Base-by-base conservation (phyloP, 2,329 filamentous ascomycete genomes). In the Fusarium drepaniforme region DNA sequence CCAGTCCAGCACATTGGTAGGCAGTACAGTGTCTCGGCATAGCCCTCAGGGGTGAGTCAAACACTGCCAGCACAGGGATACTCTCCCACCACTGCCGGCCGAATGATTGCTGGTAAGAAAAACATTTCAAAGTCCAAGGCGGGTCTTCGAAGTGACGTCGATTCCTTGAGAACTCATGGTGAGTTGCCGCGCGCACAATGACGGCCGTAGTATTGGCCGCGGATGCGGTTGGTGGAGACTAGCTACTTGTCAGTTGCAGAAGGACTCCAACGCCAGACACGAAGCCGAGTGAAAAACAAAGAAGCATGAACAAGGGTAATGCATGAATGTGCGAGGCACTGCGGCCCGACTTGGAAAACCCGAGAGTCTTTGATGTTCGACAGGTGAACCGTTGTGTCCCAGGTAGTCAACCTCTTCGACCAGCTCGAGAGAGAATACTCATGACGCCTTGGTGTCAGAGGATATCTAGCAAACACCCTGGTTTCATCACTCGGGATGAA, bases 181-280 rank as follows among this genome's bases (percentile, higher is more conserved):
- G 21, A 78, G 73, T 49, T 75, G 71, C 40, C 67, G 74, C 18
- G 69, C 72, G 61, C 74, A 21, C 58, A 74, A 28, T 72, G 70
- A 33, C 72, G 74, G 42, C 63, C 64, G 28, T 46, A 42, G 66
- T 72, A 77, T 30, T 57, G 57, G n/a, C 38, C 58, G 8, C n/a
- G 49, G 23, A 46, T 73, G 35, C 42, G 53, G 40, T 35, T 44
- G 15, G 56, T 44, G 23, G 60, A 56, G 40, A 46, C 40, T 56
- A 68, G 49, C 49, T 15, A 16, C 57, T 25, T 42, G 46, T n/a
- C 18, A 67, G 58, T 35, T 65, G 21, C 15, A 73, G 23, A 64
- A 56, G 30, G 35, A 60, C 51, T 70, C 67, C 56, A 72, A 72
- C 49, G 44, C n/a, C 35, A 67, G 59, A 44, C 11, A 25, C 28